Percentiles rank a stretch among this genome's conserved stretches.
Evolutionary conservation across 78 protist genomes (phyloP).

Genomic region (Dictyostelium brefeldianum): DNA sequence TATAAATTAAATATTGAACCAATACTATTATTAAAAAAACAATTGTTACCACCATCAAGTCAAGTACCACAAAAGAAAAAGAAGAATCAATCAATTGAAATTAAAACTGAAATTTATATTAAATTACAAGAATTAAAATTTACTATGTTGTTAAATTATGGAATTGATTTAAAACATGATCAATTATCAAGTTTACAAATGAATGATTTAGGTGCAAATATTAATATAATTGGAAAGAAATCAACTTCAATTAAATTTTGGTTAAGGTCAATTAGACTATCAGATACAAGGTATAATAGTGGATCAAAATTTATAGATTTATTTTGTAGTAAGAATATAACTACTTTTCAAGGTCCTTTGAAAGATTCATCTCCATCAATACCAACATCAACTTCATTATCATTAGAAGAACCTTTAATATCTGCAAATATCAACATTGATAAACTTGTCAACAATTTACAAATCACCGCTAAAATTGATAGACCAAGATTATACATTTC

Average conservation of each 20-base stretch:
- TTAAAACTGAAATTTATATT: slow-evolving; percentile 9
- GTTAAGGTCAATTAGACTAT: slow-evolving; percentile 34
- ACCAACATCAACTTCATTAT: not conserved
- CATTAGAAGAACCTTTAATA: slow-evolving; percentile 19
- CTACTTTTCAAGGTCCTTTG: slow-evolving; percentile 39
- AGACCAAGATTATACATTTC: slow-evolving; percentile 48
- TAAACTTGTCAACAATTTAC: not conserved
- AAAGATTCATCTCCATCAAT: slow-evolving; percentile 12
- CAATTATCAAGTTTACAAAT: slow-evolving; percentile 27
- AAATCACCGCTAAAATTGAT: slow-evolving; percentile 12
- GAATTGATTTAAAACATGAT: not conserved
- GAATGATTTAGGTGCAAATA: slow-evolving; percentile 22
- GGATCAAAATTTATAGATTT: slow-evolving; percentile 45
- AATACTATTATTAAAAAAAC: slow-evolving; percentile 5
- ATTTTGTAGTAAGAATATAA: slow-evolving; percentile 61
- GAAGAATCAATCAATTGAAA: slow-evolving; percentile 22
- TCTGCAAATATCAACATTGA: slow-evolving; percentile 9
- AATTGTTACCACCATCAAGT: not conserved
- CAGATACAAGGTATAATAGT: slow-evolving; percentile 29
- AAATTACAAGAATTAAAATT: slow-evolving; percentile 31
- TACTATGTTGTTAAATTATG: not conserved
- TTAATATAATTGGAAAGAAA: not conserved
- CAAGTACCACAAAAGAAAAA: not conserved
- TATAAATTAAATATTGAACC: slow-evolving; percentile 33
- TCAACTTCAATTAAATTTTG: not conserved